phyloP scores from a whole-genome alignment of 192 early-diverging fungal species.

The Oehlia diaphana region DNA sequence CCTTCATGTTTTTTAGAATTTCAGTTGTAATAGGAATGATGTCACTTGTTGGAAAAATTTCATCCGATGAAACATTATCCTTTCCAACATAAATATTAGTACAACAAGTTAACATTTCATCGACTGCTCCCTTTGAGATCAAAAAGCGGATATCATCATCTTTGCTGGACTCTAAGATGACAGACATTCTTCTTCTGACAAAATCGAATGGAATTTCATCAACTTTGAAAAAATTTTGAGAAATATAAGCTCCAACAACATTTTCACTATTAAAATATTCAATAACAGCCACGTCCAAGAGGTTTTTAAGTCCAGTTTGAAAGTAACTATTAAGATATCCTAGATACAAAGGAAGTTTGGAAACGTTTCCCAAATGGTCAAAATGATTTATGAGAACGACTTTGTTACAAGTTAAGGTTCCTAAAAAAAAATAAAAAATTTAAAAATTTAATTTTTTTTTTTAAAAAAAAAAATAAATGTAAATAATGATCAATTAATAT shows the following conservation, averaged over 20 bases:
- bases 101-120: conserved; percentile 47
- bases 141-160: conserved; percentile 27
- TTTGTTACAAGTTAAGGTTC: conserved; percentile 48
- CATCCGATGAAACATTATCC: not conserved
- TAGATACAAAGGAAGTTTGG: conserved; percentile 31
- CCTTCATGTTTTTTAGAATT: conserved; percentile 21
- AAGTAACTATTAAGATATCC: conserved; percentile 50
- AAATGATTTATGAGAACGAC: conserved; percentile 40
- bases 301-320: conserved; percentile 50
- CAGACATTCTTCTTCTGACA: conserved; percentile 51
- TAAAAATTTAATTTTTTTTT: not conserved
- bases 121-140: conserved; percentile 50
- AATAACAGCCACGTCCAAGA: conserved; percentile 49
- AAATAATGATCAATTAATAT: not conserved
- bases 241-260: conserved; percentile 24
- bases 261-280: conserved; percentile 34
- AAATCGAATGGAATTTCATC: conserved; percentile 61
- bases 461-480: not conserved
- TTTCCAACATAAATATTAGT: conserved; percentile 35
- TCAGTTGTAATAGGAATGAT: conserved; percentile 31
- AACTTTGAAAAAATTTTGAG: conserved; percentile 30
- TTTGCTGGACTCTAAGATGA: conserved; percentile 37
- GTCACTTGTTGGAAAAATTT: conserved; percentile 19
- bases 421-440: not conserved
- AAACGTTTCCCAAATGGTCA: conserved; percentile 33